phyloP scores from a whole-genome alignment of 2,329 filamentous ascomycete genomes.

The Epichloe uncinata region DNA sequence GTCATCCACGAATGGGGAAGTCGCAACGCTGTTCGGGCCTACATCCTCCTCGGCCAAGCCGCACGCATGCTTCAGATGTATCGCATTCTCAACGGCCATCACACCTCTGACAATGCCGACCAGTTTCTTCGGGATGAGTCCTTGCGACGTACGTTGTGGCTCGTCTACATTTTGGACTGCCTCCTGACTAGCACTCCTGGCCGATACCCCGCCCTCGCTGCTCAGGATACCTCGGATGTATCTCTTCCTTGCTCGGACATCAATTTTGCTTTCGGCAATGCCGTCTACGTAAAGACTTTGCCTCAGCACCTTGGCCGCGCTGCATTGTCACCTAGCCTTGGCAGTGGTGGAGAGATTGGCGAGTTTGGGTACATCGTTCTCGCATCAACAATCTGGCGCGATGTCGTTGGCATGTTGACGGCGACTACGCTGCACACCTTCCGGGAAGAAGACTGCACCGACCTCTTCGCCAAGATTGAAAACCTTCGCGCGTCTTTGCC shows the following conservation, averaged over 20 bases:
- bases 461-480: conserved; percentile 41
- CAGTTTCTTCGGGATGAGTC: conserved; percentile 49
- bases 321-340: conserved; percentile 24
- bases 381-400: conserved; percentile 47
- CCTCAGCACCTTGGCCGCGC: conserved; percentile 24
- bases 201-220: conserved; percentile 41
- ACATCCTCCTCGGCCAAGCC: conserved; percentile 49
- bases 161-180: conserved; percentile 50
- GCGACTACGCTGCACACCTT: conserved; percentile 37
- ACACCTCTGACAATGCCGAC: conserved; percentile 36
- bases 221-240: conserved; percentile 40
- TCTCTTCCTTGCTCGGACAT: conserved; percentile 47
- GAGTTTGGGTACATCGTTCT: conserved; percentile 50
- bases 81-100: conserved; percentile 43
- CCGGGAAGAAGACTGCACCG: conserved; percentile 37
- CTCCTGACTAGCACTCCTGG: conserved; percentile 49
- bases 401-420: conserved; percentile 48
- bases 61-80: conserved; percentile 54
- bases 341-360: conserved; percentile 36
- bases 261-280: conserved; percentile 49
- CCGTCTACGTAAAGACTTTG: conserved; percentile 43
- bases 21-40: conserved; percentile 47
- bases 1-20: conserved; percentile 52
- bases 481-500: conserved; percentile 39
- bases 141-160: conserved; percentile 47